These are phyloP conservation scores for Coemansia sp. DNA, from an alignment of 192 early-diverging fungal species.

Conservation along the genomic window DNA sequence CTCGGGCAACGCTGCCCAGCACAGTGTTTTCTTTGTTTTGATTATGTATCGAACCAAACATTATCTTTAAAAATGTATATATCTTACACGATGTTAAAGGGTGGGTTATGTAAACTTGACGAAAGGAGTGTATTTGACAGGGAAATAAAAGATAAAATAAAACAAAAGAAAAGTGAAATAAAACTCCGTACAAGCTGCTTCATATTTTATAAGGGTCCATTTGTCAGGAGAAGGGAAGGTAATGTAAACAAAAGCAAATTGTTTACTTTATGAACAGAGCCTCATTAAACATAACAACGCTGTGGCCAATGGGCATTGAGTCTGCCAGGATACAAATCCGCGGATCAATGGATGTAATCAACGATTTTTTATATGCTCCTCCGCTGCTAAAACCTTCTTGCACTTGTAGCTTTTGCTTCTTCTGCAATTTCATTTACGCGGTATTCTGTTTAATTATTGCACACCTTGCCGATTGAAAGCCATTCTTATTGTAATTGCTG, in stretches of 20 bases:
- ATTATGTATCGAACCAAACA: slow-evolving; percentile 34
- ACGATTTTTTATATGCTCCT: not conserved
- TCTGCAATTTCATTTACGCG: not conserved
- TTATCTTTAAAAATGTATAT: slow-evolving; percentile 11
- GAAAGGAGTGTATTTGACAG: no score
- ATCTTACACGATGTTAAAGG: no score
- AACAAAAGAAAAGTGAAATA: no score
- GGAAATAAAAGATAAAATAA: no score
- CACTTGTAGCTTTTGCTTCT: not conserved
- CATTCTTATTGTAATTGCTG: not conserved
- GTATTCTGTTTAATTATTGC: no score
- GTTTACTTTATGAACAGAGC: no score
- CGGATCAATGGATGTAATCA: not conserved
- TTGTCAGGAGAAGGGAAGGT: no score
- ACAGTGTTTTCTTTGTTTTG: slow-evolving; percentile 47
- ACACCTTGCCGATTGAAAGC: not conserved
- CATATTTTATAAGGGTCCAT: no score
- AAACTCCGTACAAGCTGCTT: no score
- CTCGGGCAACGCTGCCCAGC: slow-evolving; percentile 19
- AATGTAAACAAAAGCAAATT: no score
- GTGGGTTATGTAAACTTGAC: no score
- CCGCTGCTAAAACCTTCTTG: no score
- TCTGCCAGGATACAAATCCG: not conserved
- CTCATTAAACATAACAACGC: not conserved
- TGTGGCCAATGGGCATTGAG: not conserved